A percentile compares a stretch with the other conserved stretches of the same genome.
These are phyloP conservation scores for Lolium multiflorum DNA, from an alignment of 176 grass and related monocot species.

Conservation along the genomic window DNA sequence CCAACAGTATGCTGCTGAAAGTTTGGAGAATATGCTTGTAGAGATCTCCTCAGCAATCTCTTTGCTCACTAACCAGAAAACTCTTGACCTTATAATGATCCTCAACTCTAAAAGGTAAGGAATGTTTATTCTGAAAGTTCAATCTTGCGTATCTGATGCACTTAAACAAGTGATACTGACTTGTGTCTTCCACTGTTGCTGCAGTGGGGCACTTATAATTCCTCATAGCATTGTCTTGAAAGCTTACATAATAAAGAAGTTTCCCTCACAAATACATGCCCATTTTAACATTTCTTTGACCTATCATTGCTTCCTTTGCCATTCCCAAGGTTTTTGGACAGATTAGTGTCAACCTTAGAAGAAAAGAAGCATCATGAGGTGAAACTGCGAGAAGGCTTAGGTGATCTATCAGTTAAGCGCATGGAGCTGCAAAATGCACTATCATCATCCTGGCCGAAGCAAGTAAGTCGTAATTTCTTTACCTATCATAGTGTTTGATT, in stretches of 20 bases:
- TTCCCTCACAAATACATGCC: slow-evolving; percentile 18
- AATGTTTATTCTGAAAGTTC: slow-evolving; percentile 7
- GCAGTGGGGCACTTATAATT: slow-evolving; percentile 1
- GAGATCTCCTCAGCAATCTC: slow-evolving; percentile 76
- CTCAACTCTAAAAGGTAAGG: slow-evolving; percentile 91
- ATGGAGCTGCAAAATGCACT: slow-evolving; percentile 90
- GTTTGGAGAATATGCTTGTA: slow-evolving; percentile 66
- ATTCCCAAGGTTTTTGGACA: slow-evolving; percentile 78
- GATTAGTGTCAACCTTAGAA: slow-evolving; percentile 79
- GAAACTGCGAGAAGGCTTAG: slow-evolving; percentile 77
- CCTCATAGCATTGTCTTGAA: background rate
- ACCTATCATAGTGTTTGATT: background rate
- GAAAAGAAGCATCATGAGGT: slow-evolving; percentile 96
- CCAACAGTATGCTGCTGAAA: slow-evolving; percentile 83
- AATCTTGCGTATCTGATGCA: slow-evolving; percentile 2
- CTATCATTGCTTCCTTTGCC: slow-evolving; percentile 30
- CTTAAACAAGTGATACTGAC: background rate
- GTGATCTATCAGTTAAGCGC: slow-evolving; percentile 78
- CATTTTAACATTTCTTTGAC: slow-evolving; percentile 14
- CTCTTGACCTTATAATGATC: slow-evolving; percentile 95
- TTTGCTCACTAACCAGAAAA: slow-evolving; percentile 87
- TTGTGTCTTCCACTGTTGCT: background rate
- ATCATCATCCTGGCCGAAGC: slow-evolving; percentile 24
- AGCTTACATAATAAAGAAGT: background rate
- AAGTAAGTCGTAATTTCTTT: slow-evolving; percentile 56